Evolutionary conservation across 1,139 yeast genomes (phyloP), one percentile per base, ranked within the genome.

Genomic region (Candida neerlandica): DNA sequence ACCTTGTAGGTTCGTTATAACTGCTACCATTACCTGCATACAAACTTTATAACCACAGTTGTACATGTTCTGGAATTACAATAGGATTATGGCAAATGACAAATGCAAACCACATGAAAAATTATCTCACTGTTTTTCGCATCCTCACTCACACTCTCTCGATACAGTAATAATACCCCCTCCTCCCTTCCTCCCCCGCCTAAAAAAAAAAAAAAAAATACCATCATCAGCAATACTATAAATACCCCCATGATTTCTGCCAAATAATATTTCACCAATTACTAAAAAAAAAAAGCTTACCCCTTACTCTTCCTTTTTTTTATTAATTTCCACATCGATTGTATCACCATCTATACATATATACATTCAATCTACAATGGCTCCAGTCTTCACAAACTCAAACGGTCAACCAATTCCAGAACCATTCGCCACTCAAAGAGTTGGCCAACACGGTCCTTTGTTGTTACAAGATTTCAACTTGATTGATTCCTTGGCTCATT

Each of bases 391-490:
- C 73, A 79, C 95, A 14, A 84, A 87, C 58, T 81, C 91, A 55
- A 84, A 84, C 63, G 96, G 96, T 50, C 78, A 82, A 61, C 95
- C 95, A 44, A 81, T 83, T 48, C 75, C 80, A 50, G 81, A 80
- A 58, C 78, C 91, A 41, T 83, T 82, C 62, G 92, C 91, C 48
- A 79, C 94, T 33, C 89, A 85, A 69, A 77, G 92, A 68, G 69
- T 88, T 44, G 89, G 90, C 56, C 76, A 85, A 52, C 82, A 80
- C 57, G 92, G 96, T 54, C 92, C 96, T 30, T 73, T 87, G 58
- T 75, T 88, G 52, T 67, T 89, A 58, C 96, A 89, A 69, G 96
- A 89, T 66, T 83, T 84, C 70, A 87, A 86, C 69, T 73, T 88
- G 62, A 78, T 88, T 61, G 96, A 89, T 63, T 76, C 87, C 40